Base-by-base conservation (phyloP, 2,329 filamentous ascomycete genomes). In the Penicillium sp. region DNA sequence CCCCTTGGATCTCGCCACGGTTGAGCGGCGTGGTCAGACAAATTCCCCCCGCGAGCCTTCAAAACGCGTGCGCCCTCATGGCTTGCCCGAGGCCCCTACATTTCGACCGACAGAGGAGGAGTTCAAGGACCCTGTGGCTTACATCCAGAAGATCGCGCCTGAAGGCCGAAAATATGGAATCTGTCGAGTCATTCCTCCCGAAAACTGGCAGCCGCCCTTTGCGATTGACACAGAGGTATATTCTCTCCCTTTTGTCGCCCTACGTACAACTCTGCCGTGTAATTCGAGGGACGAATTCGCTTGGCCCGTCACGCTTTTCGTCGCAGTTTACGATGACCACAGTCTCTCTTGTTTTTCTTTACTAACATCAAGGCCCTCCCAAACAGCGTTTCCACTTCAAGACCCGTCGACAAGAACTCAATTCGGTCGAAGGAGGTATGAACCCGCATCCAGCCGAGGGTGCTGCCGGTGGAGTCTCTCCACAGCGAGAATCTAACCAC, bases 391-490 rank as follows among this genome's bases (percentile, higher is more conserved):
- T 98, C 64, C 93, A 98, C 69, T 98, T 98, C 66, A 84, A 90
- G 56, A 98, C 93, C 11, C 83, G 93, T 66, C 90, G 94, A 67
- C 93, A 98, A 69, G 91, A 97, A 70, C 77, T 98, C 52, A 98
- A 98, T 70, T 95, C 90, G 12, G 89, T 97, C 42, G 93, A 98
- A 85, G 93, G 93, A 78, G 93, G 90, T 94, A 81, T 65, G 68
- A 51, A 52, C 58, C 52, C 60, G 57, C 54, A 54, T 59, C 57
- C 59, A 60, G 57, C 61, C 47, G 52, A 56, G 51, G 40, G 52
- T 57, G 57, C 55, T 59, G 55, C 55, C 57, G 55, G 61, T 64
- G 59, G 52, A 59, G 52, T 38, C 43, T 43, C 49, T 61, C 59
- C 58, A 50, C 55, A 62, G 57, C 53, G 52, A 52, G 56, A 48